phyloP scores from a whole-genome alignment of 2,329 filamentous ascomycete species.

The Diaporthe citri region DNA sequence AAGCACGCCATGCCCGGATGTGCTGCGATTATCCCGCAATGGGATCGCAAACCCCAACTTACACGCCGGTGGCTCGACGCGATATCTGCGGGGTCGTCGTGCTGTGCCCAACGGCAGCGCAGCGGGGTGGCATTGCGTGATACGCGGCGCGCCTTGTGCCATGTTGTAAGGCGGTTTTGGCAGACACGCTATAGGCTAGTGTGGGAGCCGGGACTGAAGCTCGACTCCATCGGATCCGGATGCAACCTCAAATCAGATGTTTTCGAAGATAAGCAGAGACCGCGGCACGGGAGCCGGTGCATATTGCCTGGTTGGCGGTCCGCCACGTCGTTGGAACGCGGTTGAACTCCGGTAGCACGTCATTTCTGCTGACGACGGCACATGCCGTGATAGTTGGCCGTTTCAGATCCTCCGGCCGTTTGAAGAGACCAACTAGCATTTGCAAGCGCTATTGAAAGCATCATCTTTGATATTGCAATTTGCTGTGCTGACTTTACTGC shows the following conservation, averaged over 20 bases:
- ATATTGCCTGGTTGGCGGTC: background rate
- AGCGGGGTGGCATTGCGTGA: constrained; percentile 36
- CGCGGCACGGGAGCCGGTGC: background rate
- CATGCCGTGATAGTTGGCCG: background rate
- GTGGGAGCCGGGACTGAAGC: background rate
- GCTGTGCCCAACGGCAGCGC: constrained; percentile 12
- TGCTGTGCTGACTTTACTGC: no score
- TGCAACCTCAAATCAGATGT: constrained; percentile 24
- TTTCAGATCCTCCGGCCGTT: background rate
- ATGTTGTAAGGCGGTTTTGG: constrained; percentile 27
- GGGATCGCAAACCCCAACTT: background rate
- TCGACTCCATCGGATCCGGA: constrained; percentile 23
- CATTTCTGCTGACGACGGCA: background rate
- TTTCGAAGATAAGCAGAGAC: constrained; percentile 8
- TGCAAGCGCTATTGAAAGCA: background rate
- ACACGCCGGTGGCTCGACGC: background rate
- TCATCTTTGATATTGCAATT: no score
- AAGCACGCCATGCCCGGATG: constrained; percentile 36
- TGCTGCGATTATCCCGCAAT: constrained; percentile 34
- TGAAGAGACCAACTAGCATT: background rate
- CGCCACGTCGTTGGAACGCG: background rate
- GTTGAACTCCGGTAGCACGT: background rate
- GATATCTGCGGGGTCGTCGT: constrained; percentile 38
- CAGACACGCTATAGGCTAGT: constrained; percentile 23
- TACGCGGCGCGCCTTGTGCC: constrained; percentile 38